A percentile compares a stretch with the other conserved stretches of the same genome.
These are phyloP conservation scores for Yamadazyma kanchanaburiensis DNA, from an alignment of 1,139 yeast genomes.

Conservation along the genomic window DNA sequence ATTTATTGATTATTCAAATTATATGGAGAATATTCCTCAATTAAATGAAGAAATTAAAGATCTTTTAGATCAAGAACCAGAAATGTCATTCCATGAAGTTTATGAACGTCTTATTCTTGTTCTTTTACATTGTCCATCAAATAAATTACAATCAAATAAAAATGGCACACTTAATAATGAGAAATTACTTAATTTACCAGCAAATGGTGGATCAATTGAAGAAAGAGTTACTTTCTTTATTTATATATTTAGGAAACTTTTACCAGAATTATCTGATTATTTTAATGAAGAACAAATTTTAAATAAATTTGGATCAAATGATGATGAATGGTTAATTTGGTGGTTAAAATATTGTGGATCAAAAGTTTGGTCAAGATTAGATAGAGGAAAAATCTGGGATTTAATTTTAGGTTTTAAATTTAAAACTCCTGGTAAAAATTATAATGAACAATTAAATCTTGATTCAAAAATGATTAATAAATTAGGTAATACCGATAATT, in stretches of 20 bases:
- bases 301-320: conserved; percentile 56
- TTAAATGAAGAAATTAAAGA: conserved; percentile 23
- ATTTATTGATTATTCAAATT: conserved; percentile 47
- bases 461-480: conserved; percentile 22
- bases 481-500: conserved; percentile 40
- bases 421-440: conserved; percentile 28
- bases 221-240: conserved; percentile 74
- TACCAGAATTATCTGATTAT: conserved; percentile 77
- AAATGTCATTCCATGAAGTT: conserved; percentile 60
- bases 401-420: conserved; percentile 76
- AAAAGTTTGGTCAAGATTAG: conserved; percentile 77
- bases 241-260: conserved; percentile 54
- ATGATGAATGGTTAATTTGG: conserved; percentile 92
- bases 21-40: conserved; percentile 32
- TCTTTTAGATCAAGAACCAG: conserved; percentile 24
- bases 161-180: conserved; percentile 8
- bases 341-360: conserved; percentile 95
- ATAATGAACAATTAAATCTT: conserved; percentile 30
- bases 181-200: conserved; percentile 40
- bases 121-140: conserved; percentile 68
- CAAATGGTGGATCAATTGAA: conserved; percentile 64
- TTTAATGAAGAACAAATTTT: conserved; percentile 80
- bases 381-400: conserved; percentile 91
- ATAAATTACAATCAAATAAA: conserved; percentile 10
- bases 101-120: conserved; percentile 78